Conservation (phyloP, 208 protist genomes). For the Porcisia hertigi region DNA sequence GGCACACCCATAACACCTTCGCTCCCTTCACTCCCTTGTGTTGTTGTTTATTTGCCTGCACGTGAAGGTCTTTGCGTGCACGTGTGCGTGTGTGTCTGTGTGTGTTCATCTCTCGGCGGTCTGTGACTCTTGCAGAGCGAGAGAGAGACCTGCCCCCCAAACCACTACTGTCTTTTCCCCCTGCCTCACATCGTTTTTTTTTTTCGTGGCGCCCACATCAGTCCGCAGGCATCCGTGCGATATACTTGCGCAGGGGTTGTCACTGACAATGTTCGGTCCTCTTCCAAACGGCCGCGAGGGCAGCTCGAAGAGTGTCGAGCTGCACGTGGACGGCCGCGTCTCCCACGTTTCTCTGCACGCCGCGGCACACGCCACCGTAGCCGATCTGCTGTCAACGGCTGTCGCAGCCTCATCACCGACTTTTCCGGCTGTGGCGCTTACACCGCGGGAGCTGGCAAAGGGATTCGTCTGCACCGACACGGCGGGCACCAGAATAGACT, state of each 20-base stretch:
- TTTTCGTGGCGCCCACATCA: neutral
- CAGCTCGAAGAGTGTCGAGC: conserved; percentile 27
- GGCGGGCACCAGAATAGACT: conserved; percentile 7
- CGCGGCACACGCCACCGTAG: conserved; percentile 29
- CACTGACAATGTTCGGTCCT: conserved; percentile 1
- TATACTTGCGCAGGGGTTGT: no score
- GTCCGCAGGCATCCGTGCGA: neutral
- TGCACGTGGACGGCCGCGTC: conserved; percentile 26
- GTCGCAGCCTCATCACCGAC: conserved; percentile 11
- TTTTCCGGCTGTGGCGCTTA: neutral
- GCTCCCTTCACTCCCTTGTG: neutral
- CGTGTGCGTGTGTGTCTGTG: neutral
- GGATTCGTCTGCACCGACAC: conserved; percentile 22
- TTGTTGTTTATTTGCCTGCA: neutral
- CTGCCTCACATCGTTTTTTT: no score
- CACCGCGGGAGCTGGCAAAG: conserved; percentile 13
- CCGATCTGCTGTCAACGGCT: conserved; percentile 29
- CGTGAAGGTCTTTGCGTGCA: neutral
- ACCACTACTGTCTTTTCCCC: no score
- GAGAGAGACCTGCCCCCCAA: no score
- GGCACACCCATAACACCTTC: neutral
- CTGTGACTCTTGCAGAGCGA: no score
- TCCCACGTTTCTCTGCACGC: conserved; percentile 30
- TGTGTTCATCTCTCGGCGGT: neutral
- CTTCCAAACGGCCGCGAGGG: conserved; percentile 6